phyloP scores from a whole-genome alignment of 495 filamentous ascomycete genomes.

The Parachaetomium inaequale region DNA sequence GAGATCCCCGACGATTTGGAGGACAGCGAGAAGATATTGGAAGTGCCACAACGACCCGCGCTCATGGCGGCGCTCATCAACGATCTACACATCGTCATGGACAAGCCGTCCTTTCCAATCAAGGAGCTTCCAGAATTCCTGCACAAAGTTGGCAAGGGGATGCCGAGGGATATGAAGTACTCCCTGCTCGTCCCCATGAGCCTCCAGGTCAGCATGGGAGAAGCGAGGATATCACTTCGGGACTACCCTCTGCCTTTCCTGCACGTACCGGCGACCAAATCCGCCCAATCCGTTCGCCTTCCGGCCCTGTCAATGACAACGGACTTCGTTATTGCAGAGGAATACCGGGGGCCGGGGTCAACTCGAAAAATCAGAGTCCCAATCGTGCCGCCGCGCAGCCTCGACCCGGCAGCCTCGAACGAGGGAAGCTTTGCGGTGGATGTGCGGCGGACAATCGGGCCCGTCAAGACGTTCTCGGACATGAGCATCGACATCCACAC shows the following conservation, averaged over 20 bases:
- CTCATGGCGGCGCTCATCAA: slow-evolving; percentile 76
- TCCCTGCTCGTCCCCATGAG: slow-evolving; percentile 84
- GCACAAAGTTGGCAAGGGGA: slow-evolving; percentile 86
- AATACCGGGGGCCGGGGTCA: slow-evolving; percentile 74
- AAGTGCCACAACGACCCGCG: slow-evolving; percentile 80
- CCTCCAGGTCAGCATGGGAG: slow-evolving; percentile 85
- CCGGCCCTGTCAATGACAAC: slow-evolving; percentile 79
- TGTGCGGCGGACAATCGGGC: slow-evolving; percentile 86
- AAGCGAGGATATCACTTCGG: slow-evolving; percentile 75
- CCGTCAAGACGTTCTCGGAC: slow-evolving; percentile 96
- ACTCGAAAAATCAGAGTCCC: slow-evolving; percentile 76
- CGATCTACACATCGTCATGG: slow-evolving; percentile 79
- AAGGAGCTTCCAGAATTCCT: slow-evolving; percentile 77
- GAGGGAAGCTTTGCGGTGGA: slow-evolving; percentile 70
- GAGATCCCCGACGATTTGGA: slow-evolving; percentile 75
- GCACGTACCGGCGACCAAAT: slow-evolving; percentile 79
- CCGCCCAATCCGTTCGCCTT: slow-evolving; percentile 74
- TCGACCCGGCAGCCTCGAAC: slow-evolving; percentile 40
- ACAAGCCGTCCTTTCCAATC: slow-evolving; percentile 89
- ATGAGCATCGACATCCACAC: slow-evolving; percentile 90
- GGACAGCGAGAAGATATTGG: slow-evolving; percentile 80
- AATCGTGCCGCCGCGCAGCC: slow-evolving; percentile 65
- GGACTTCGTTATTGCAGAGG: slow-evolving; percentile 96
- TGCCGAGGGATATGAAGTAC: slow-evolving; percentile 88
- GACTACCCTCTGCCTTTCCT: slow-evolving; percentile 93